Percentiles rank a stretch among this genome's conserved stretches.
Evolutionary conservation across 2,329 filamentous ascomycete species (phyloP).

Genomic region (Aspergillus quadrilineatus): DNA sequence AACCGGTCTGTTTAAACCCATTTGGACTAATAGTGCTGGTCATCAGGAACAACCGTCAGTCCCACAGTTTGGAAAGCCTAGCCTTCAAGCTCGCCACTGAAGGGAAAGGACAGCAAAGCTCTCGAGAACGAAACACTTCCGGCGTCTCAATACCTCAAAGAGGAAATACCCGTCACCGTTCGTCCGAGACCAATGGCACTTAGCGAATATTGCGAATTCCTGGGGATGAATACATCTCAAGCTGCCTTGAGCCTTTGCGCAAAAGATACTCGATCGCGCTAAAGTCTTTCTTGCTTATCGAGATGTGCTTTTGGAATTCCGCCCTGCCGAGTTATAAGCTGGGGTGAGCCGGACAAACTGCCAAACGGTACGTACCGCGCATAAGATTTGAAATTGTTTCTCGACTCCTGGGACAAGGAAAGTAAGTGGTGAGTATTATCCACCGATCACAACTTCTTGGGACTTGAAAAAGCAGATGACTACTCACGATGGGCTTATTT

Average conservation of each 20-base stretch:
- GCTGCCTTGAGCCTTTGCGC: slow-evolving; percentile 75
- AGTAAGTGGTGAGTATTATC: neutral
- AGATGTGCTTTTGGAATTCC: slow-evolving; percentile 72
- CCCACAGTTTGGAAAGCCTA: too few species aligned
- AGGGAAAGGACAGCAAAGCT: neutral
- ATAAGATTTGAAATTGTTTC: slow-evolving; percentile 42
- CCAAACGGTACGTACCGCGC: slow-evolving; percentile 36
- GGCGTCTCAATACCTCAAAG: neutral
- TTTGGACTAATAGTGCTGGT: too few species aligned
- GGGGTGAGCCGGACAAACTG: neutral
- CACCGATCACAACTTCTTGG: neutral
- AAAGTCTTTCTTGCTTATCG: slow-evolving; percentile 80
- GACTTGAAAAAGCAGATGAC: neutral
- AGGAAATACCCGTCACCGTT: neutral
- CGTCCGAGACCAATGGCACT: neutral
- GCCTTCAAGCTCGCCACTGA: neutral
- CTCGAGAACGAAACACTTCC: neutral
- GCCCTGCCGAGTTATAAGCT: slow-evolving; percentile 47
- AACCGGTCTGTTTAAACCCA: too few species aligned
- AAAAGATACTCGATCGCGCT: slow-evolving; percentile 79
- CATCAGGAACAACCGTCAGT: too few species aligned
- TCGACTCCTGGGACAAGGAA: slow-evolving; percentile 35
- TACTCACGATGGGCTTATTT: slow-evolving; percentile 71
- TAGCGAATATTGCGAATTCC: slow-evolving; percentile 72
- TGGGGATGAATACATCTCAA: slow-evolving; percentile 77